Base-by-base conservation (phyloP, 352 stramenopile species). In the Phytophthora citrophthora region DNA sequence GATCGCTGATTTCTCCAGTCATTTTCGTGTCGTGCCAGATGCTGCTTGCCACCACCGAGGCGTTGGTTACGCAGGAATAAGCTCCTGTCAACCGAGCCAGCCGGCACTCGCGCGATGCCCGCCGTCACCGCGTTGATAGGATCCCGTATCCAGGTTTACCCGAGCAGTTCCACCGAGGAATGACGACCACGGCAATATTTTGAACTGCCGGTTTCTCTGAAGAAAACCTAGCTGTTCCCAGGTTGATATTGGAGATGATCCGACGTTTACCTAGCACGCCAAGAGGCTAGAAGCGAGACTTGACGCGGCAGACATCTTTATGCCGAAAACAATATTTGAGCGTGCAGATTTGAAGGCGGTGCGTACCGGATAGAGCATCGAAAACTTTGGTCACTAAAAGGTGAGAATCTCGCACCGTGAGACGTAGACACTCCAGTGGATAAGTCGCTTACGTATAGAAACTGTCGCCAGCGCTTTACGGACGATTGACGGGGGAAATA, bases 1-100 rank as follows among this genome's bases (percentile, higher is more conserved):
- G 57, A 2, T 48, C 27, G 54, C 39, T 64, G 23, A 64, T 64
- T 59, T 69, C 54, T 69, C n/a, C 53, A 64, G 46, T 64, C 61
- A 69, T 49, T 61, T 63, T 52, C 34, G 40, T 39, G 61, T 41
- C 36, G 29, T 16, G 29, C 23, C 50, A 54, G 36, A 18, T 51
- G 53, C 47, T 39, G 32, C 34, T 57, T 51, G 45, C 46, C 26
- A 51, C 46, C 31, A 18, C 11, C 49, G 26, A 51, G 24, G 44
- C 6, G 44, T 11, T 20, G 16, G 16, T 53, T 26, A 29, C 41
- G 57, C 11, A 32, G 41, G 29, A 52, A 55, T 40, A 61, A 41
- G 24, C 54, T 41, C 29, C 29, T 13, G 29, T 63, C 61, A 44
- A 54, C n/a, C 13, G 9, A 50, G 27, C 24, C 32, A 55, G 13